A percentile compares a stretch with the other conserved stretches of the same genome.
These are phyloP conservation scores for Ceratocystis destructans DNA, from an alignment of 2,329 filamentous ascomycete species.

Conservation along the genomic window DNA sequence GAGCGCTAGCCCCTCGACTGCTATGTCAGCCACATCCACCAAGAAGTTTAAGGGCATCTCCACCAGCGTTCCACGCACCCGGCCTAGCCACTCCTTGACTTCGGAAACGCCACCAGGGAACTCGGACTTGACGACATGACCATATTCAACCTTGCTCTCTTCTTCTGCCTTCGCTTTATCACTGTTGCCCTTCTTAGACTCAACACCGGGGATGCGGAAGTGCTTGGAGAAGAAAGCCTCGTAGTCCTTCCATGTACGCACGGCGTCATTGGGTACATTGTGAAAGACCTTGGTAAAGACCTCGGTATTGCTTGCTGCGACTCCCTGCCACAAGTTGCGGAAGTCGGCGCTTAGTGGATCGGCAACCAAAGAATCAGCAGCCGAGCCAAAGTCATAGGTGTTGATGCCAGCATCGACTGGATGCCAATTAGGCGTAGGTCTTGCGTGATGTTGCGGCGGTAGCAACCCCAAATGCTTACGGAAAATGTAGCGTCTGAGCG, in stretches of 20 bases:
- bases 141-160: slow-evolving; percentile 57
- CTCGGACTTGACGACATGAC: slow-evolving; percentile 72
- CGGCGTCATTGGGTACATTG: slow-evolving; percentile 54
- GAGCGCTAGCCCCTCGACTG: slow-evolving; percentile 61
- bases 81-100: slow-evolving; percentile 54
- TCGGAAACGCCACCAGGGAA: slow-evolving; percentile 60
- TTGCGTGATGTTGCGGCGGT: slow-evolving; percentile 55
- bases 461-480: slow-evolving; percentile 82
- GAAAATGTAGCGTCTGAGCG: slow-evolving; percentile 73
- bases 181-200: slow-evolving; percentile 27
- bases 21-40: slow-evolving; percentile 68
- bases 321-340: slow-evolving; percentile 55
- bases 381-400: slow-evolving; percentile 56
- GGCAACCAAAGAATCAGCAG: slow-evolving; percentile 52
- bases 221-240: slow-evolving; percentile 54
- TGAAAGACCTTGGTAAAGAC: slow-evolving; percentile 75
- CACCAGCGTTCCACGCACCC: slow-evolving; percentile 57
- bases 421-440: slow-evolving; percentile 58
- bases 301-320: slow-evolving; percentile 65
- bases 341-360: slow-evolving; percentile 62
- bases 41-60: slow-evolving; percentile 89
- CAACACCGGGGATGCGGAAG: slow-evolving; percentile 44
- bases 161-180: slow-evolving; percentile 34
- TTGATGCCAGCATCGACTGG: slow-evolving; percentile 60
- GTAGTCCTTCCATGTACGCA: slow-evolving; percentile 60